These are phyloP conservation scores for Lepidium sativum DNA, from an alignment of 345 rosid species.

Conservation along the genomic window DNA sequence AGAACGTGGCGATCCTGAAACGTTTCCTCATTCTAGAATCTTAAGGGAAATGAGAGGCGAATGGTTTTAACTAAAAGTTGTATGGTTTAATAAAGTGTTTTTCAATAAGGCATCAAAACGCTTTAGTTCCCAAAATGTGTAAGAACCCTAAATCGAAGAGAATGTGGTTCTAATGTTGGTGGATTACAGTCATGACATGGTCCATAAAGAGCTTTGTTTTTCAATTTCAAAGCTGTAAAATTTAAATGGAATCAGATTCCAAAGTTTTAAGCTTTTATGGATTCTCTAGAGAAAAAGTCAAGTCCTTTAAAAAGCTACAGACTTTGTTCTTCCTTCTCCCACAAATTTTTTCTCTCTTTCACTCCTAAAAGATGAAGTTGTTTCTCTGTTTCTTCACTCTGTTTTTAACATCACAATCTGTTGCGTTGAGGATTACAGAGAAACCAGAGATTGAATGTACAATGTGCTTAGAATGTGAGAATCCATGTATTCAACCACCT, in stretches of 20 bases:
- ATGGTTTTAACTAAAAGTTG: constrained; percentile 45
- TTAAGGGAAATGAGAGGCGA: constrained; percentile 62
- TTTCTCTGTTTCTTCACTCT: constrained; percentile 21
- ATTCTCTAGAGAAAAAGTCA: constrained; percentile 7
- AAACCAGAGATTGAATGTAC: constrained; percentile 17
- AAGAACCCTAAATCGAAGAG: neutral
- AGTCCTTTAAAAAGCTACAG: constrained; percentile 11
- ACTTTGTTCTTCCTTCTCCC: neutral
- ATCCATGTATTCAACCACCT: constrained; percentile 24
- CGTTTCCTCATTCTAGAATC: constrained; percentile 51
- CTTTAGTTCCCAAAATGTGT: neutral
- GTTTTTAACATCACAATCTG: constrained; percentile 9
- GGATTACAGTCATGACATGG: constrained; percentile 22
- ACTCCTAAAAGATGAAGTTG: constrained; percentile 5
- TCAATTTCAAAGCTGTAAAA: constrained; percentile 12
- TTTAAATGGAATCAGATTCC: constrained; percentile 22
- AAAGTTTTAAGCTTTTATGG: constrained; percentile 5
- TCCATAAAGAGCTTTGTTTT: constrained; percentile 21
- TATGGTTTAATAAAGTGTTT: too few relatives aligned
- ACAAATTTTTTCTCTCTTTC: neutral
- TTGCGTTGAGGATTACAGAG: neutral
- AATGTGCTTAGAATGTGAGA: constrained; percentile 29
- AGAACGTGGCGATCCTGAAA: constrained; percentile 68
- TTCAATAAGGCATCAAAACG: neutral
- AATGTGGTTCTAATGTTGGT: constrained; percentile 15